Base-by-base conservation (phyloP, 1,284 basidiomycete species). In the Rhodotorula sp. region DNA sequence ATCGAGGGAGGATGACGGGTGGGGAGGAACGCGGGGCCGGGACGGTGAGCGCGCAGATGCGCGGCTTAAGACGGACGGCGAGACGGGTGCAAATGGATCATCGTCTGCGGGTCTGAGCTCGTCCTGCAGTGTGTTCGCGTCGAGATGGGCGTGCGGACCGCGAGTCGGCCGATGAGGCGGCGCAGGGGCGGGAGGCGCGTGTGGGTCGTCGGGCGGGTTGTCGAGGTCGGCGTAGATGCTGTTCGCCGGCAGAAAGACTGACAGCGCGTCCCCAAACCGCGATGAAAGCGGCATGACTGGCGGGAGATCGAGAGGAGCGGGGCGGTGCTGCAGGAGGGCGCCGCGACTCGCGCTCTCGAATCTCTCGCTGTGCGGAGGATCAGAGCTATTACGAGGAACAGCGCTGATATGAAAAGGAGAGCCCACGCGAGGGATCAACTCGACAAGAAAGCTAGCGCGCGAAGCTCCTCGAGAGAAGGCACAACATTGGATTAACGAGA, bases 201-300 rank as follows among this genome's bases (percentile, higher is more conserved):
- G 22, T 13, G 61, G 36, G 27, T 71, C 70, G 61, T 48, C 41
- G 3, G 32, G 37, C 7, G 51, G 21, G 22, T 67, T 50, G 58
- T 73, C 72, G n/a, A 73, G 62, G 15, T 66, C 53, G 27, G 61
- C 56, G 63, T 73, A 73, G 51, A 73, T 61, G 15, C 64, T 67
- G 17, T 46, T 41, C 15, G 59, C 41, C 22, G 68, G 64, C 25
- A 73, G 22, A 34, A 72, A 72, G 37, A 69, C 63, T 32, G 70
- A 72, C 6, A 63, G 29, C 53, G 62, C 62, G 53, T 41, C 39
- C 27, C 62, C 39, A 1, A 63, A n/a, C 8, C 62, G 62, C 19
- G 41, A 41, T 7, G 51, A n/a, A 29, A 63, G 39, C 9, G 62
- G 36, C 62, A 63, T 63, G 39, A 10, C 1, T 21, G 7, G 53